Evolutionary conservation across 805 yeast genomes (phyloP).

Genomic region (Candida easanensis): DNA sequence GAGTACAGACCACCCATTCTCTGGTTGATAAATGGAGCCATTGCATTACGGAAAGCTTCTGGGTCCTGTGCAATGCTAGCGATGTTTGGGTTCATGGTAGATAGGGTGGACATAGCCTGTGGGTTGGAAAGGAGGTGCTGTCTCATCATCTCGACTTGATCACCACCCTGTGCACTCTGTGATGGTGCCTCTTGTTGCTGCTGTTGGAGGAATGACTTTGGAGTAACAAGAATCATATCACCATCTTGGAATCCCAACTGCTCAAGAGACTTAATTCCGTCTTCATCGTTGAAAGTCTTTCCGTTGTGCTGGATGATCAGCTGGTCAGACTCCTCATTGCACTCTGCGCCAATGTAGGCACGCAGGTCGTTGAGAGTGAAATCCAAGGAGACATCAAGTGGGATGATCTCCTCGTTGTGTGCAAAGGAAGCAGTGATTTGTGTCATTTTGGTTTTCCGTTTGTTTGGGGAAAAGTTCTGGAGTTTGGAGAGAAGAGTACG

Average conservation of each 20-base stretch:
- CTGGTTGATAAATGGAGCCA: neutral
- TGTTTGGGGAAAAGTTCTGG: neutral
- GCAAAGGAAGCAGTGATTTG: slow-evolving; percentile 21
- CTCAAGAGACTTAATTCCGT: slow-evolving; percentile 36
- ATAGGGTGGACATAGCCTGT: slow-evolving; percentile 34
- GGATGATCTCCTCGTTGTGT: slow-evolving; percentile 18
- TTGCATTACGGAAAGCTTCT: slow-evolving; percentile 40
- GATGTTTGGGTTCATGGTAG: slow-evolving; percentile 44
- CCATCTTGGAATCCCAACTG: slow-evolving; percentile 50
- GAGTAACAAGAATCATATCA: slow-evolving; percentile 42
- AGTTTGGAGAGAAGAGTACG: no score
- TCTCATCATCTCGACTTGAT: slow-evolving; percentile 44
- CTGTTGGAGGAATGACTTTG: slow-evolving; percentile 1
- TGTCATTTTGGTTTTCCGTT: no score
- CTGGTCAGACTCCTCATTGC: slow-evolving; percentile 26
- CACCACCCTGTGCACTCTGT: slow-evolving; percentile 4
- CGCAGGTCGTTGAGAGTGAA: slow-evolving; percentile 64
- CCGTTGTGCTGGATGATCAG: slow-evolving; percentile 53
- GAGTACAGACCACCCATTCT: neutral
- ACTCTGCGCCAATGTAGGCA: slow-evolving; percentile 57
- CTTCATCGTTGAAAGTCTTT: slow-evolving; percentile 32
- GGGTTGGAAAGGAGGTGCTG: slow-evolving; percentile 46
- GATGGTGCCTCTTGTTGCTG: neutral
- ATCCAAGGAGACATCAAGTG: slow-evolving; percentile 62
- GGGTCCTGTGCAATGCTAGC: slow-evolving; percentile 46